These are phyloP conservation scores for Chondrus crispus DNA, from an alignment of 23 red algal genomes.

Conservation along the genomic window DNA sequence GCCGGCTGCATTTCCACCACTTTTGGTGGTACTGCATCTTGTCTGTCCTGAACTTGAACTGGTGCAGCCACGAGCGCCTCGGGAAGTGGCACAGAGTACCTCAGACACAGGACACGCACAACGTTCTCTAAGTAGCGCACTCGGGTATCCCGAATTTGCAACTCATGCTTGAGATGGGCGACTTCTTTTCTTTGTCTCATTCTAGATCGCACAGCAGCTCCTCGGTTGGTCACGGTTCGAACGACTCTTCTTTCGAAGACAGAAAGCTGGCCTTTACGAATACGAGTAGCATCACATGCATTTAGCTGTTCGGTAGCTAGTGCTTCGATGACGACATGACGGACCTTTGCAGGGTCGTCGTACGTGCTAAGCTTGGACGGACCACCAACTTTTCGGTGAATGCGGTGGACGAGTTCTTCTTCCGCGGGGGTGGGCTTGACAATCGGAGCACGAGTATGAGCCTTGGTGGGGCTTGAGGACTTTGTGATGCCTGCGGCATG, in stretches of 20 bases:
- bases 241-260: conserved; percentile 49
- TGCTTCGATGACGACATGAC: conserved; percentile 60
- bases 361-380: conserved; percentile 57
- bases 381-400: conserved; percentile 55
- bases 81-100: conserved; percentile 38
- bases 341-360: conserved; percentile 60
- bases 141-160: conserved; percentile 8
- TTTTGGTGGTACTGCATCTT: neutral
- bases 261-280: conserved; percentile 49
- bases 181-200: conserved; percentile 50
- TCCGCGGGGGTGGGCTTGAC: conserved; percentile 34
- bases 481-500: neutral
- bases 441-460: conserved; percentile 33
- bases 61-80: neutral
- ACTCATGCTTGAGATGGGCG: conserved; percentile 44
- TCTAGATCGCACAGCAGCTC: conserved; percentile 47
- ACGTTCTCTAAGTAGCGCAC: conserved; percentile 17
- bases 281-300: conserved; percentile 4
- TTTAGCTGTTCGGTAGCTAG: conserved; percentile 31
- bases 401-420: conserved; percentile 47
- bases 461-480: neutral
- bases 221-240: conserved; percentile 58
- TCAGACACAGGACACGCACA: conserved; percentile 4
- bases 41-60: neutral
- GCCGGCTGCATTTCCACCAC: neutral